Conservation (phyloP, 805 yeast genomes). For the Yarrowia deformans region DNA sequence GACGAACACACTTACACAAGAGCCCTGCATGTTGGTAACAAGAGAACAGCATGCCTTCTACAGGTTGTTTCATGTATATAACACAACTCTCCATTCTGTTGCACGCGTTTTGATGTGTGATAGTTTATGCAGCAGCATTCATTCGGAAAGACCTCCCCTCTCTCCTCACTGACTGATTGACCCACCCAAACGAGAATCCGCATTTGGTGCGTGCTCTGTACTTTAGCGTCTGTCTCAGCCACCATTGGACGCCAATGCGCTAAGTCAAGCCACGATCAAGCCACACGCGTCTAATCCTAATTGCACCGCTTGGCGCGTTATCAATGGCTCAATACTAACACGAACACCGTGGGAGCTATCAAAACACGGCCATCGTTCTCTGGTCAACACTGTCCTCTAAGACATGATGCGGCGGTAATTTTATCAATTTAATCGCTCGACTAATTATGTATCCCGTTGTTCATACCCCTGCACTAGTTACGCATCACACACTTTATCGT, state of each 20-base stretch:
- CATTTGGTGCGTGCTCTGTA: too few species aligned
- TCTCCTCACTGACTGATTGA: too few species aligned
- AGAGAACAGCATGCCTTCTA: too few species aligned
- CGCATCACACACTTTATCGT: slow-evolving; percentile 26
- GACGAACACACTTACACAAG: too few species aligned
- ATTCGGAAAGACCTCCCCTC: too few species aligned
- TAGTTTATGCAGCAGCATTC: too few species aligned
- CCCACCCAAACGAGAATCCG: neutral
- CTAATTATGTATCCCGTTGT: too few species aligned
- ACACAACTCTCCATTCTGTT: too few species aligned
- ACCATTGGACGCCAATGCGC: slow-evolving; percentile 11
- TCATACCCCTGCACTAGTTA: slow-evolving; percentile 30
- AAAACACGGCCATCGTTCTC: neutral
- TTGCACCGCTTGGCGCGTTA: neutral
- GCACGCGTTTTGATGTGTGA: too few species aligned
- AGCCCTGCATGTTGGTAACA: too few species aligned
- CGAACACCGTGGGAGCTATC: neutral
- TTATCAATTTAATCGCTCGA: slow-evolving; percentile 3
- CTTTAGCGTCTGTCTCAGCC: slow-evolving; percentile 6
- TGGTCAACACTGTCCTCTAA: neutral
- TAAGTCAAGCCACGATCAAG: slow-evolving; percentile 7
- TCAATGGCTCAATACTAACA: neutral
- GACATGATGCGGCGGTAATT: neutral
- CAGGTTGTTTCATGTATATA: too few species aligned
- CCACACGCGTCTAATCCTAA: slow-evolving; percentile 2